Evolutionary conservation across 345 rosid species (phyloP).

Genomic region (Euphorbia peplus): DNA sequence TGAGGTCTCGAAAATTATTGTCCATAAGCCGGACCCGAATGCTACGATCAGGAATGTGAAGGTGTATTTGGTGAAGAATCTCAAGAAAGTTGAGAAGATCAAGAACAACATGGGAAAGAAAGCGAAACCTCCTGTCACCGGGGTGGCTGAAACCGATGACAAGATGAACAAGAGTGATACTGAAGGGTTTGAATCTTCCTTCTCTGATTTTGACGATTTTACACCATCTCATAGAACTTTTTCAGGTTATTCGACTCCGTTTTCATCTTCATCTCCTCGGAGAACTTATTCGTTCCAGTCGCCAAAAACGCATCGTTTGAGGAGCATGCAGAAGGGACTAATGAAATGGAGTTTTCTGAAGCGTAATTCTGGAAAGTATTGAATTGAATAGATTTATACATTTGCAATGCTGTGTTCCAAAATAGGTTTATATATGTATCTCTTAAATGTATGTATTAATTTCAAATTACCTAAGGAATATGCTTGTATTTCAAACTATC

Average conservation of each 20-base stretch:
- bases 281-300: background rate
- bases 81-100: background rate
- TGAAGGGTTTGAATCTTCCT: background rate
- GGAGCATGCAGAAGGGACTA: background rate
- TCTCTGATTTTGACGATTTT: conserved; percentile 3
- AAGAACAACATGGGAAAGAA: background rate
- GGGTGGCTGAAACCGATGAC: background rate
- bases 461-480: too few relatives aligned
- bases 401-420: background rate
- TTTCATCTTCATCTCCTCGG: background rate
- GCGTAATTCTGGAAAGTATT: background rate
- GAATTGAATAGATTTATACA: background rate
- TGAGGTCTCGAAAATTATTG: background rate
- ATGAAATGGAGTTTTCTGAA: background rate
- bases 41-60: background rate
- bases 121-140: background rate
- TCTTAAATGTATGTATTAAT: background rate
- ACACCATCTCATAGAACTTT: background rate
- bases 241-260: background rate
- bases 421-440: too few relatives aligned
- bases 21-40: background rate
- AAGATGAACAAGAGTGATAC: background rate
- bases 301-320: background rate
- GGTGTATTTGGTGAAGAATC: background rate
- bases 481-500: too few relatives aligned